Evolutionary conservation across 371 early-diverging fungal species (phyloP).

Genomic region (Mucor lusitanicus): DNA sequence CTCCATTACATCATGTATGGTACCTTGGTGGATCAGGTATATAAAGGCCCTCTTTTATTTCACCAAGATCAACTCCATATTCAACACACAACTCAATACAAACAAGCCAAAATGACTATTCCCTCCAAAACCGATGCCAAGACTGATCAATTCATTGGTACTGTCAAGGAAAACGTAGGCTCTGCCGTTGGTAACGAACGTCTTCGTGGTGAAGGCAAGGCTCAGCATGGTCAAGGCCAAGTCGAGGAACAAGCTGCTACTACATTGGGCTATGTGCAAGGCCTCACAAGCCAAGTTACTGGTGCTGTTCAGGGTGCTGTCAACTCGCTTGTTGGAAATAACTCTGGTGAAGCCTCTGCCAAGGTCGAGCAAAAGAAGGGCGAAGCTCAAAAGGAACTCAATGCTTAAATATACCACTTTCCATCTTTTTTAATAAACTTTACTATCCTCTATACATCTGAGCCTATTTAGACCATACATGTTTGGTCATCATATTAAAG

Average conservation of each 20-base stretch:
- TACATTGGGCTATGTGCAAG: conserved; percentile 16
- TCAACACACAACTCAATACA: not conserved
- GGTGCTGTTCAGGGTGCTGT: conserved; percentile 21
- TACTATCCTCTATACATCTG: too few species aligned
- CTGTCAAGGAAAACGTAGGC: conserved; percentile 43
- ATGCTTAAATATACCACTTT: conserved; percentile 10
- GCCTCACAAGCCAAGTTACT: conserved; percentile 18
- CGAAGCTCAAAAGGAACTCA: conserved; percentile 19
- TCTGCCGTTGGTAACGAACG: conserved; percentile 31
- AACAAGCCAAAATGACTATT: not conserved
- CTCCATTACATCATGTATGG: not conserved
- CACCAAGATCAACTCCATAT: not conserved
- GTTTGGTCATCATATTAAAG: too few species aligned
- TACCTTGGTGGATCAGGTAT: not conserved
- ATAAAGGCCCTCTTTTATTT: not conserved
- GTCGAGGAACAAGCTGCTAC: conserved; percentile 27
- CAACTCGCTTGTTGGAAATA: conserved; percentile 20
- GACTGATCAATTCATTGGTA: conserved; percentile 37
- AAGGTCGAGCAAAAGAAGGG: conserved; percentile 19
- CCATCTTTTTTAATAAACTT: too few species aligned
- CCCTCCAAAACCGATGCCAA: conserved; percentile 26
- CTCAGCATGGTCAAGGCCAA: conserved; percentile 34
- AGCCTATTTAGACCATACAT: too few species aligned
- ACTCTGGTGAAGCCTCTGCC: conserved; percentile 7
- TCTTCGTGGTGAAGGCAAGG: conserved; percentile 40